Evolutionary conservation across 1,284 basidiomycete genomes (phyloP).

Genomic region (Apiotrichum brassicae): DNA sequence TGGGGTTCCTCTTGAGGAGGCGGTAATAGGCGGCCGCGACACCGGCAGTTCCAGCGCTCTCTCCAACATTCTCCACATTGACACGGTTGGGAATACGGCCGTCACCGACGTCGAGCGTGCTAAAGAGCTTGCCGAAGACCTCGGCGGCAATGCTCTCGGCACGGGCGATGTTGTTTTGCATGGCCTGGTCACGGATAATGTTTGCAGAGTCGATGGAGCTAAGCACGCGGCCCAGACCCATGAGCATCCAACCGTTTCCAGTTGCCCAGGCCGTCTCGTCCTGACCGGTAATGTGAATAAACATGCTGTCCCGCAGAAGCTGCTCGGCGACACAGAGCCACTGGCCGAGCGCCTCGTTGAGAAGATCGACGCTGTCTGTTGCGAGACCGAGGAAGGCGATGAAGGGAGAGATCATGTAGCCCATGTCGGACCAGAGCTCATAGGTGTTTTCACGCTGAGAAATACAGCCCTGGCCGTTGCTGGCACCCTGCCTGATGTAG

Average conservation of each 20-base stretch:
- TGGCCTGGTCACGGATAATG: neutral
- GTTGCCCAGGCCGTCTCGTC: conserved; percentile 57
- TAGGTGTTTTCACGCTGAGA: conserved; percentile 29
- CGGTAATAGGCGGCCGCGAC: conserved; percentile 37
- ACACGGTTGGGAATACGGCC: conserved; percentile 36
- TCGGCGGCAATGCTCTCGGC: conserved; percentile 49
- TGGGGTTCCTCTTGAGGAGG: conserved; percentile 17
- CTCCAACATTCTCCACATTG: conserved; percentile 9
- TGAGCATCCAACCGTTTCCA: conserved; percentile 39
- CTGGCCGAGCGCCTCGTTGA: conserved; percentile 52
- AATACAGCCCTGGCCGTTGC: conserved; percentile 21
- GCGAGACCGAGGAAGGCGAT: conserved; percentile 54
- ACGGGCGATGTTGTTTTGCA: conserved; percentile 49
- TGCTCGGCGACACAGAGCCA: conserved; percentile 51
- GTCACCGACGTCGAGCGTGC: conserved; percentile 27
- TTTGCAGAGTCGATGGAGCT: conserved; percentile 17
- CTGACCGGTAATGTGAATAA: conserved; percentile 51
- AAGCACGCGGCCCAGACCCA: conserved; percentile 23
- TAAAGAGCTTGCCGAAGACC: conserved; percentile 47
- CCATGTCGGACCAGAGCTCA: conserved; percentile 53
- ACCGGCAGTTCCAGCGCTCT: conserved; percentile 30
- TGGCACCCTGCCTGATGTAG: conserved; percentile 17
- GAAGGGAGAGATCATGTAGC: conserved; percentile 61
- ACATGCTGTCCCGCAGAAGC: conserved; percentile 46
- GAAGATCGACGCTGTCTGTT: conserved; percentile 47